phyloP scores from a whole-genome alignment of 139 green algal species.

The Chlamydomonas sphaeroides region DNA sequence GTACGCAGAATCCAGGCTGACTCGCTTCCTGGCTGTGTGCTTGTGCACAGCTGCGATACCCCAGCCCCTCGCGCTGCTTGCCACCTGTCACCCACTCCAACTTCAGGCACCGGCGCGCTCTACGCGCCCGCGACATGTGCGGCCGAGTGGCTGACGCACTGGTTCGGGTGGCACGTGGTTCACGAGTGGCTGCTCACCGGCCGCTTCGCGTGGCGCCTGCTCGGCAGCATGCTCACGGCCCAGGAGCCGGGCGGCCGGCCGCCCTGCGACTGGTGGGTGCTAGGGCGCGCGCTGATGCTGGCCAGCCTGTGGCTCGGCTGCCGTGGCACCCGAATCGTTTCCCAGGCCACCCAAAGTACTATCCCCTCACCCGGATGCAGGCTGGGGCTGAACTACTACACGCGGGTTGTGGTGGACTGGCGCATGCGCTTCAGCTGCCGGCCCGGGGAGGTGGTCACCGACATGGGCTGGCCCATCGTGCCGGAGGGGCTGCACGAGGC shows the following conservation, averaged over 20 bases:
- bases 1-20: no score
- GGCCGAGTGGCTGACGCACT: conserved; percentile 20
- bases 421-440: conserved; percentile 28
- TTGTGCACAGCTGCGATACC: background rate
- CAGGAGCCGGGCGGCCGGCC: conserved; percentile 23
- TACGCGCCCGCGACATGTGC: background rate
- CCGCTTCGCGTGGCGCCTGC: conserved; percentile 55
- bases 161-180: conserved; percentile 58
- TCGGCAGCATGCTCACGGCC: conserved; percentile 36
- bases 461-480: conserved; percentile 80
- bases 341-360: no score
- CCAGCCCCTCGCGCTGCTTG: no score
- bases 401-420: conserved; percentile 30
- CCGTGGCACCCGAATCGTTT: no score
- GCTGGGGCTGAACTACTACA: conserved; percentile 59
- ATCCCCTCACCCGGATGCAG: background rate
- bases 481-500: conserved; percentile 67
- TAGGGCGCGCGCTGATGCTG: no score
- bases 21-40: no score
- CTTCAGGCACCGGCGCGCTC: conserved; percentile 2
- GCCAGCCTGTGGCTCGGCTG: no score
- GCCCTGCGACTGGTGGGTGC: conserved; percentile 46
- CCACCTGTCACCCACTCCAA: no score
- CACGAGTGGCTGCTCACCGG: conserved; percentile 53
- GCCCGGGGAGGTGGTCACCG: conserved; percentile 70